Conservation (phyloP, 331 rosid species). For the Pyrus hybrid region DNA sequence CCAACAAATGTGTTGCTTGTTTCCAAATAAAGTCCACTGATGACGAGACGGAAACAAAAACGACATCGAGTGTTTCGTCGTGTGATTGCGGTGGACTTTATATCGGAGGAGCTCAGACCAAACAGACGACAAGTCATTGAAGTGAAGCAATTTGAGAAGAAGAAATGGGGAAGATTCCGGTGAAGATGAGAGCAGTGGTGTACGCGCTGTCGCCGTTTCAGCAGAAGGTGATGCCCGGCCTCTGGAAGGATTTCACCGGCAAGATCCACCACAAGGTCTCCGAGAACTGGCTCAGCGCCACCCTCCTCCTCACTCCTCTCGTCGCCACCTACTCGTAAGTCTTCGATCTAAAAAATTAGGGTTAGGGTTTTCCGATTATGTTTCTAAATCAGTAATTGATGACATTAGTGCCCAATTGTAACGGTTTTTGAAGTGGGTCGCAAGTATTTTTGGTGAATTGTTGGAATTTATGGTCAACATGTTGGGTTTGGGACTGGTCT, state of each 20-base stretch:
- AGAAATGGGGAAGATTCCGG: conserved; percentile 63
- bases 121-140: neutral
- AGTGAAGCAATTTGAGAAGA: neutral
- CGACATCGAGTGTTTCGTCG: neutral
- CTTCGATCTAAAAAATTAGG: neutral
- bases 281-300: conserved; percentile 83
- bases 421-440: neutral
- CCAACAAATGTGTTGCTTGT: too few relatives aligned
- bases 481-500: neutral
- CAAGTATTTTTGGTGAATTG: neutral
- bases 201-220: conserved; percentile 85
- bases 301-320: conserved; percentile 64
- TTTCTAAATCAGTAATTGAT: neutral
- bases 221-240: conserved; percentile 83
- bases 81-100: neutral
- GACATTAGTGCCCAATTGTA: neutral
- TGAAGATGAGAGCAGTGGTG: conserved; percentile 68
- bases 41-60: neutral
- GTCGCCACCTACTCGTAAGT: conserved; percentile 43
- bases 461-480: neutral
- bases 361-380: neutral
- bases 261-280: conserved; percentile 88
- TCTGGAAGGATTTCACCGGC: conserved; percentile 68
- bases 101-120: neutral
- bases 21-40: neutral